These are phyloP conservation scores for Exophiala alcalophila DNA, from an alignment of 2,329 filamentous ascomycete genomes.

Conservation along the genomic window DNA sequence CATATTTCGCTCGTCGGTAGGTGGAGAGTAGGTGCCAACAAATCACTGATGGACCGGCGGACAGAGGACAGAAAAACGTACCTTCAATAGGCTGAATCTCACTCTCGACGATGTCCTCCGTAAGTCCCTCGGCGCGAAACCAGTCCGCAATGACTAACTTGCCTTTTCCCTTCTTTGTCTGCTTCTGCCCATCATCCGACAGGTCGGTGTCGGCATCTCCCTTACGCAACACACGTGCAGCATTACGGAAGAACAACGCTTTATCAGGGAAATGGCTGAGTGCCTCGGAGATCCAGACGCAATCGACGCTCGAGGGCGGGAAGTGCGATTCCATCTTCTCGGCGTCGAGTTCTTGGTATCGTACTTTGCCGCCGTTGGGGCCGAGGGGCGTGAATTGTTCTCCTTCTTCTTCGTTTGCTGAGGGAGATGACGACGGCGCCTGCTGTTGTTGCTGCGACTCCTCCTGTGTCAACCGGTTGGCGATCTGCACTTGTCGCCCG, in stretches of 20 bases:
- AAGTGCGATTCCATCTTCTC: slow-evolving; percentile 60
- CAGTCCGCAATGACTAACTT: slow-evolving; percentile 60
- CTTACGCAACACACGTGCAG: slow-evolving; percentile 46
- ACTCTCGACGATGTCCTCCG: slow-evolving; percentile 42
- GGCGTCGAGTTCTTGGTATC: slow-evolving; percentile 59
- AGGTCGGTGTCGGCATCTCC: no score
- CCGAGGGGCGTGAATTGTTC: slow-evolving; percentile 43
- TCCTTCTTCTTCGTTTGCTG: slow-evolving; percentile 22
- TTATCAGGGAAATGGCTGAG: slow-evolving; percentile 61
- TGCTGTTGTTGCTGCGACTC: background rate
- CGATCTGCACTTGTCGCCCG: slow-evolving; percentile 58
- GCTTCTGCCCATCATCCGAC: no score
- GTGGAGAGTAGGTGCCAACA: no score
- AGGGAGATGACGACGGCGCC: background rate
- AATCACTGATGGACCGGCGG: no score
- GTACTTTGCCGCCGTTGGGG: slow-evolving; percentile 43
- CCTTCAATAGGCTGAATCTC: slow-evolving; percentile 61
- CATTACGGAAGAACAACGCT: slow-evolving; percentile 56
- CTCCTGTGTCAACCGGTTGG: slow-evolving; percentile 49
- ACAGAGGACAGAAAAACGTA: slow-evolving; percentile 32
- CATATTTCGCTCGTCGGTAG: no score
- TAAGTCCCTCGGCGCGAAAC: slow-evolving; percentile 55
- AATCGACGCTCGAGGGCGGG: slow-evolving; percentile 47
- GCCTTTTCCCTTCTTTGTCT: no score
- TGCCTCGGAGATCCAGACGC: slow-evolving; percentile 62